A percentile compares a stretch with the other conserved stretches of the same genome.
phyloP scores from a whole-genome alignment of 805 yeast genomes.

The Torulaspora indica region DNA sequence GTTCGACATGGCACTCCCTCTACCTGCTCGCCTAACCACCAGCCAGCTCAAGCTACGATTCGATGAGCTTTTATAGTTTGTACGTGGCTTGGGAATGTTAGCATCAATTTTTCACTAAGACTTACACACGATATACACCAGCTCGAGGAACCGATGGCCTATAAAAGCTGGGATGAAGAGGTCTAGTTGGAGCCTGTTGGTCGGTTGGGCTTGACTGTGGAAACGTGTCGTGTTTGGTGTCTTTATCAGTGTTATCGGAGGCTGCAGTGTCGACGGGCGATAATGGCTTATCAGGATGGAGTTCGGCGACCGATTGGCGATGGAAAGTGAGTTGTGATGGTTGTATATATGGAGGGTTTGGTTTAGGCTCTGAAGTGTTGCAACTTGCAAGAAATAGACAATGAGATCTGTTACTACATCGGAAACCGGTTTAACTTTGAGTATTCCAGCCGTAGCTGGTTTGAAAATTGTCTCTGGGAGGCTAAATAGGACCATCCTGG shows the following conservation, averaged over 20 bases:
- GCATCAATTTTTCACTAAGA: not conserved
- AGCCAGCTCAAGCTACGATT: no score
- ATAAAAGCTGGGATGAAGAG: no score
- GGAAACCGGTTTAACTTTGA: slow-evolving; percentile 10
- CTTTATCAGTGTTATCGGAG: not conserved
- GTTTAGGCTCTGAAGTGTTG: not conserved
- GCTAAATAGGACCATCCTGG: slow-evolving; percentile 54
- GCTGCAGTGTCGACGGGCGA: not conserved
- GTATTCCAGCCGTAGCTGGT: slow-evolving; percentile 26
- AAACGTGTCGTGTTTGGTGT: not conserved
- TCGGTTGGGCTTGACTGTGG: no score
- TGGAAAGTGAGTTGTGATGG: not conserved
- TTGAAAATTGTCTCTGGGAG: slow-evolving; percentile 39
- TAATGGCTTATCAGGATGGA: slow-evolving; percentile 1
- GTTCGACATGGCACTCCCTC: slow-evolving; percentile 7
- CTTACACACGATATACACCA: not conserved
- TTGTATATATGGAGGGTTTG: not conserved
- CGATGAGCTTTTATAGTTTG: not conserved
- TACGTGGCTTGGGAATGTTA: not conserved
- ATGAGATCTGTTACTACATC: slow-evolving; percentile 6
- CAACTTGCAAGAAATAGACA: not conserved
- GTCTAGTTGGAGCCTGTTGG: no score
- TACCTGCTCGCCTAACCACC: no score
- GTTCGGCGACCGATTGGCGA: slow-evolving; percentile 8
- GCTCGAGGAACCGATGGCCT: not conserved